These are phyloP conservation scores for Ceratobasidium sp. DNA, from an alignment of 1,284 basidiomycete species.

Conservation along the genomic window DNA sequence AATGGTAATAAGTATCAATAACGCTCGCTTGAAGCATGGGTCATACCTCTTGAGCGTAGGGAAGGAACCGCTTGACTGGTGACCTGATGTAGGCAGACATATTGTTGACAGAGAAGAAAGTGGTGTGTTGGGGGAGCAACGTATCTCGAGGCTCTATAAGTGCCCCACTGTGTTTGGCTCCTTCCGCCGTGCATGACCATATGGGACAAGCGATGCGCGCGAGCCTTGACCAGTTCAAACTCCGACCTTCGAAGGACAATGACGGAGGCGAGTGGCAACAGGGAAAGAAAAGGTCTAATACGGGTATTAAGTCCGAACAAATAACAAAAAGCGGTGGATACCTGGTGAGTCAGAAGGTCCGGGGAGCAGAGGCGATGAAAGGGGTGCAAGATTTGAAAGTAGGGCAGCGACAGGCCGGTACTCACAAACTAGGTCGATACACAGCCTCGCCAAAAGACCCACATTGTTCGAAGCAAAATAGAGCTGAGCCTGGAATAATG, in stretches of 20 bases:
- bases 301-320: background rate
- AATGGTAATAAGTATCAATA: background rate
- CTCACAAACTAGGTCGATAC: background rate
- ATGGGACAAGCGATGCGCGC: background rate
- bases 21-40: background rate
- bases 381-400: background rate
- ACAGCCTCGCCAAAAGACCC: background rate
- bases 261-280: background rate
- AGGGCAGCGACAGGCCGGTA: no score
- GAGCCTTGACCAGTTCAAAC: background rate
- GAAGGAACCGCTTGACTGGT: background rate
- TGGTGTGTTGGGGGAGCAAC: background rate
- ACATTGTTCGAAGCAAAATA: no score
- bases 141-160: background rate
- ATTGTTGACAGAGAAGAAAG: background rate
- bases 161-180: background rate
- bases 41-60: conserved; percentile 20
- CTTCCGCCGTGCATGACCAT: background rate
- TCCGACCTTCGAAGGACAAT: background rate
- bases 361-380: background rate
- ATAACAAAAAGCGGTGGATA: background rate
- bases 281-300: background rate
- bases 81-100: background rate
- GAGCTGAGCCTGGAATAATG: no score
- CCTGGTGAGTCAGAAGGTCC: background rate